A percentile compares a stretch with the other conserved stretches of the same genome.
These are phyloP conservation scores for Fusarium sulawesiense DNA, from an alignment of 2,329 filamentous ascomycete genomes.

Conservation along the genomic window DNA sequence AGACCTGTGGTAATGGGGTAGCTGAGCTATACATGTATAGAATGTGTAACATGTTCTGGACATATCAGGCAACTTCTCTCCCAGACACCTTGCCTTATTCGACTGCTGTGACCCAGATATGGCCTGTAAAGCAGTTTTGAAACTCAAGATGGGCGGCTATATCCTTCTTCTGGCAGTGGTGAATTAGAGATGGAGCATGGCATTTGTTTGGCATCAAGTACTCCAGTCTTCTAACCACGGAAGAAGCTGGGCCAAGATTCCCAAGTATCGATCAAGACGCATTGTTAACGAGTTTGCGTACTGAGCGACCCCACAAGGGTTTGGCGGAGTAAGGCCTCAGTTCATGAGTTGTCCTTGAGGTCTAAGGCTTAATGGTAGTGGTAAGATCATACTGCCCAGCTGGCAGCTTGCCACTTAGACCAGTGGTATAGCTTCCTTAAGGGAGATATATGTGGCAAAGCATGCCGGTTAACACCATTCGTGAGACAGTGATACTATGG, in stretches of 20 bases:
- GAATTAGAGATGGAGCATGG: too few species aligned
- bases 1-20: background rate
- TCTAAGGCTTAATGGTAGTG: too few species aligned
- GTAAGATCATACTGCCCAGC: background rate
- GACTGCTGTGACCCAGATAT: background rate
- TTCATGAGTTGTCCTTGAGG: too few species aligned
- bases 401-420: background rate
- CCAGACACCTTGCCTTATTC: background rate
- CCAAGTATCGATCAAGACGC: background rate
- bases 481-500: background rate
- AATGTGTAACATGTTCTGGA: background rate
- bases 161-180: background rate
- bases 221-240: accelerated
- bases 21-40: background rate
- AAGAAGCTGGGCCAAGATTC: background rate
- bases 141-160: too few species aligned
- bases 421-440: background rate
- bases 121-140: accelerated
- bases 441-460: background rate
- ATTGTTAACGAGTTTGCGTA: background rate
- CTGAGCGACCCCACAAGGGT: too few species aligned
- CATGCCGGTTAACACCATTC: background rate
- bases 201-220: background rate
- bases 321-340: too few species aligned
- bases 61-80: background rate